Evolutionary conservation across 768 basidiomycete species (phyloP), one percentile per base, ranked within the genome.

Genomic region (Rhizopogon sp.): DNA sequence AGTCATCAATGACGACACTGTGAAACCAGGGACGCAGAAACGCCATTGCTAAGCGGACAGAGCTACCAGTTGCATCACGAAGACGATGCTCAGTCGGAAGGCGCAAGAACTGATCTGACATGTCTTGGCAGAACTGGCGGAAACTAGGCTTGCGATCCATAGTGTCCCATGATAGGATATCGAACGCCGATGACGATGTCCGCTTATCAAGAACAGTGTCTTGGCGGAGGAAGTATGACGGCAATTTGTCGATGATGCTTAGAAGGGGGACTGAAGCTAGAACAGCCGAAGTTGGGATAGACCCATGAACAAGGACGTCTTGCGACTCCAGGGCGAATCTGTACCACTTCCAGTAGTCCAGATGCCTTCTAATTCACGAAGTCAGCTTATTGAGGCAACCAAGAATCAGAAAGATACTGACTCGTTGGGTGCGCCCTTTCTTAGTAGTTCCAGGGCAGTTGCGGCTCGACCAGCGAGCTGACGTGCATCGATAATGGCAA

Each of bases 11-110:
- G 40, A 83, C 73, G 53, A 72, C 72, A 47, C 65, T 69, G 63
- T 85, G 80, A 70, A 90, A 83, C 83, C 86, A 89, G 8, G 85
- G 80, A 25, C 83, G 79, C 28, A 91, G 75, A 66, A 90, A 80
- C 47, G 80, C 74, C 61, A 87, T 66, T 1, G 88, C 83, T 43
- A 90, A 75, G 49, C 83, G 79, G 22, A 89, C 83, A 2, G 88
- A 82, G 25, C 82, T 82, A 28, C 77, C 77, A 1, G 87, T 87
- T 3, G 86, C 80, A 63, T 88, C 87, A 35, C 80, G 79, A 53
- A 87, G 68, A 29, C 82, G 81, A 43, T 74, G 72, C 53, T 87
- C 84, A 31, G 74, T 60, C 1, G 82, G 71, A 54, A 81, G 73
- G 43, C 72, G 76, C 46, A 83, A 68, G 71, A 88, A 90, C 31